These are phyloP conservation scores for Penium margaritaceum DNA, from an alignment of 139 green algal species.

Conservation along the genomic window DNA sequence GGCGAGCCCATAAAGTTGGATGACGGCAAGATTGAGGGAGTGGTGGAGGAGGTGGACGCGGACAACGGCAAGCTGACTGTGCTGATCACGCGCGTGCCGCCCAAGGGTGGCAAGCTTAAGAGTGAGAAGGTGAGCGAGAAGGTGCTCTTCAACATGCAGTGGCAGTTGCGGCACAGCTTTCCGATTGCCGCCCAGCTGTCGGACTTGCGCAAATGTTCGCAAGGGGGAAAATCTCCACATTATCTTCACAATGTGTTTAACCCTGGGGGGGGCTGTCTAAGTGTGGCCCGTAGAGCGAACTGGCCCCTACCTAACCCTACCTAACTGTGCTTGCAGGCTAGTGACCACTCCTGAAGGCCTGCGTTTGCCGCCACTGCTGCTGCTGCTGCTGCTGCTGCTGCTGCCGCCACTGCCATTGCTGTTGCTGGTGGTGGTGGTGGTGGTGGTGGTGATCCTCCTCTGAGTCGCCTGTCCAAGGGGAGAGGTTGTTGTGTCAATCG, in stretches of 20 bases:
- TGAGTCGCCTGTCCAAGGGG: no score
- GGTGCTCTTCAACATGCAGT: not conserved
- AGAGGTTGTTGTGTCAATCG: no score
- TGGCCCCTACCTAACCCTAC: not conserved
- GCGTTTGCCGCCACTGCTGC: no score
- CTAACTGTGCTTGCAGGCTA: not conserved
- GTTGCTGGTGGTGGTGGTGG: not conserved
- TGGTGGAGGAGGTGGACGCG: slow-evolving; percentile 14
- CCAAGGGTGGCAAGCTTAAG: slow-evolving; percentile 35
- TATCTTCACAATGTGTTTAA: no score
- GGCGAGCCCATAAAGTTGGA: slow-evolving; percentile 42
- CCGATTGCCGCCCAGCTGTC: no score
- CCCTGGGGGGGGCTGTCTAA: not conserved
- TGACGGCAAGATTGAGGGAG: slow-evolving; percentile 40
- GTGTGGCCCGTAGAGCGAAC: not conserved
- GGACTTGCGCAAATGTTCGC: no score
- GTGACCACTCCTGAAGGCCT: no score
- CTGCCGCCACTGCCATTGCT: not conserved
- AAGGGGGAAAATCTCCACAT: no score
- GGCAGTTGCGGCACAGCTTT: not conserved
- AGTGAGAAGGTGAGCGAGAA: slow-evolving; percentile 27
- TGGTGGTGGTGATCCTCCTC: not conserved
- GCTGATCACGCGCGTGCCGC: slow-evolving; percentile 1
- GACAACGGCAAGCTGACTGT: slow-evolving; percentile 18
- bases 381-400: no score